Base-by-base conservation (phyloP, 768 basidiomycete genomes). In the Agrocybe chaxingu region DNA sequence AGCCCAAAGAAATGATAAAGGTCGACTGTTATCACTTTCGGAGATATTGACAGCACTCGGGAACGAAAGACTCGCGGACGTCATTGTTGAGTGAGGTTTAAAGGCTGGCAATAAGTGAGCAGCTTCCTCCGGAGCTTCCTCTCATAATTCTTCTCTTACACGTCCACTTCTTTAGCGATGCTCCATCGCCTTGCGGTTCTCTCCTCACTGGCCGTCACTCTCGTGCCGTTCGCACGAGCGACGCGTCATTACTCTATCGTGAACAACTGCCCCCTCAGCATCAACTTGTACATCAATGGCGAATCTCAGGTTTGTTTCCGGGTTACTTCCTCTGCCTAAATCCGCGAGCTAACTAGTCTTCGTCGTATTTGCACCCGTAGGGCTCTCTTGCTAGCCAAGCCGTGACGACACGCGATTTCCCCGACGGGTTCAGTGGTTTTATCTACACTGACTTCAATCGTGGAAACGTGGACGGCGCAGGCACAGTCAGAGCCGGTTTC, bases 401-500 rank as follows among this genome's bases (percentile, higher is more conserved):
- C 8, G 43, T 42, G 1, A 57, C 50, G 3, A 57, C 52, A 2
- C 45, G 48, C 12, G 50, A 55, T 18, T 53, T 57, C 16, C 38
- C 54, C 10, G 56, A 62, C 32, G 42, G 43, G 6, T 65, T 59
- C 52, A 59, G 57, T 40, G 64, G 62, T 3, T 54, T 63, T 12
- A 62, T 65, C 13, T 65, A 65, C 37, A 59, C 56, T 8, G 57
- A 62, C 16, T 60, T 57, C 12, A 63, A 63, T 45, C 55, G 57
- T 6, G 64, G 64, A 2, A 58, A 58, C 38, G 40, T 42, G 8
- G 52, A 53, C 11, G 62, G 62, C 2, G 49, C 51, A 40, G 64
- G 60, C 16, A 63, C 60, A 1, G 58, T 58, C 7, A 18, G 62
- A 12, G 64, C 64, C 8, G 64, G 59, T 2, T 65, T 65, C 36